Percentiles rank a stretch among this genome's conserved stretches.
These are phyloP conservation scores for Grifola frondosa DNA, from an alignment of 1,284 basidiomycete genomes.

Conservation along the genomic window DNA sequence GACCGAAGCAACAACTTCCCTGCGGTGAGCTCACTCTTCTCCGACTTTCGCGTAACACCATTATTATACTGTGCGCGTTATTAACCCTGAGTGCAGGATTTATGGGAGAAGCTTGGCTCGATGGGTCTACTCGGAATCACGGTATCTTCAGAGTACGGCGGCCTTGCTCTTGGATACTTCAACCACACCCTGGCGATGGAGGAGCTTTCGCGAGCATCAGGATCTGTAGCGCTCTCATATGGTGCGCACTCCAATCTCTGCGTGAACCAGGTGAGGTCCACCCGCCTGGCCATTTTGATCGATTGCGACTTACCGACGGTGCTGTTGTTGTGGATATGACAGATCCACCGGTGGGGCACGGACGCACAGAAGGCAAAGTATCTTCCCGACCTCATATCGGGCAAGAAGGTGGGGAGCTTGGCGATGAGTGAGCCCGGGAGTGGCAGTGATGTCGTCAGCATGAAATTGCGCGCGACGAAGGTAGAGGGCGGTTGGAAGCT, in stretches of 20 bases:
- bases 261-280: slow-evolving; percentile 66
- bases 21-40: slow-evolving; percentile 44
- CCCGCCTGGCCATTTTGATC: neutral
- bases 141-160: slow-evolving; percentile 76
- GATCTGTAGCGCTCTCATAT: slow-evolving; percentile 89
- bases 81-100: slow-evolving; percentile 50
- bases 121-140: slow-evolving; percentile 89
- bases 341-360: slow-evolving; percentile 88
- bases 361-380: slow-evolving; percentile 85
- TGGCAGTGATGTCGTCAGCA: slow-evolving; percentile 92
- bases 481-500: slow-evolving; percentile 74
- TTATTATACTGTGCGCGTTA: neutral
- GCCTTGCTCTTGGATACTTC: slow-evolving; percentile 80
- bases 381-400: slow-evolving; percentile 80
- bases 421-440: slow-evolving; percentile 94
- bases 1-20: slow-evolving; percentile 84
- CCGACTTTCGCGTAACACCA: neutral
- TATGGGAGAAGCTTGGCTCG: slow-evolving; percentile 86
- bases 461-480: slow-evolving; percentile 81
- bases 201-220: slow-evolving; percentile 85
- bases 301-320: neutral
- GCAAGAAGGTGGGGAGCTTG: slow-evolving; percentile 84
- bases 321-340: neutral
- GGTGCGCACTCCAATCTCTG: slow-evolving; percentile 94
- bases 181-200: slow-evolving; percentile 93